A percentile compares a stretch with the other conserved stretches of the same genome.
phyloP scores from a whole-genome alignment of 2,329 filamentous ascomycete species.

The Trichoderma sp. region DNA sequence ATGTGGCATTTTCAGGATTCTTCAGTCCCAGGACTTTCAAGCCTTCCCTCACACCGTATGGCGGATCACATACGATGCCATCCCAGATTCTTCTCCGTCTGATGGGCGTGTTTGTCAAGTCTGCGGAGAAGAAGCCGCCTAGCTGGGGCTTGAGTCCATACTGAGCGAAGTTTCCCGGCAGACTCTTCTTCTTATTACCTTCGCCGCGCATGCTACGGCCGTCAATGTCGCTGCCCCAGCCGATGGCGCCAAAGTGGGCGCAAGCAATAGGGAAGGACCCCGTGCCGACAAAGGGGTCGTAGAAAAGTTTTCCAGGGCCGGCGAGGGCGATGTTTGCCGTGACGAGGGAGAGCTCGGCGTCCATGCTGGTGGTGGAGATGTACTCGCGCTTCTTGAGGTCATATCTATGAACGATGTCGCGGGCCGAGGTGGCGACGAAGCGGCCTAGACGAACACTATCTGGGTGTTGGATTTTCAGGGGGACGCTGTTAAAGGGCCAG shows the following conservation, averaged over 20 bases:
- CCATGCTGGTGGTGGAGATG: conserved; percentile 96
- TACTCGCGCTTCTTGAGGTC: conserved; percentile 92
- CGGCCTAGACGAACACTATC: conserved; percentile 68
- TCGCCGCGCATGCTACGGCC: conserved; percentile 80
- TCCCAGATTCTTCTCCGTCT: conserved; percentile 65
- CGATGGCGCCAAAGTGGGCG: conserved; percentile 81
- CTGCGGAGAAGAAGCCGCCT: conserved; percentile 77
- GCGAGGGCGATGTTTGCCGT: conserved; percentile 90
- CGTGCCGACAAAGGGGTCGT: conserved; percentile 94
- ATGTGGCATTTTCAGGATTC: conserved; percentile 59
- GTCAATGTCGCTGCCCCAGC: conserved; percentile 90
- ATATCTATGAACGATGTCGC: conserved; percentile 68
- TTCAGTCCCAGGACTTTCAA: conserved; percentile 80
- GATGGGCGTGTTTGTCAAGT: conserved; percentile 84
- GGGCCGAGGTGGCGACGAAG: conserved; percentile 61
- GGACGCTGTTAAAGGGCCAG: conserved; percentile 59
- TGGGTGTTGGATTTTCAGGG: conserved; percentile 50
- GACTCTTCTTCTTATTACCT: conserved; percentile 48
- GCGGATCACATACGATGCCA: conserved; percentile 91
- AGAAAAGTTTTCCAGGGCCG: conserved; percentile 78
- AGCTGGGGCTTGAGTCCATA: conserved; percentile 67
- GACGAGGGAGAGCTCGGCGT: conserved; percentile 85
- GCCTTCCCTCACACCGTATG: conserved; percentile 92
- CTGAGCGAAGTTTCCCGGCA: conserved; percentile 74
- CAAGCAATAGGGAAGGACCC: conserved; percentile 90